Percentiles rank a stretch among this genome's conserved stretches.
Evolutionary conservation across 768 basidiomycete species (phyloP).

Genomic region (Auriscalpium orientale): DNA sequence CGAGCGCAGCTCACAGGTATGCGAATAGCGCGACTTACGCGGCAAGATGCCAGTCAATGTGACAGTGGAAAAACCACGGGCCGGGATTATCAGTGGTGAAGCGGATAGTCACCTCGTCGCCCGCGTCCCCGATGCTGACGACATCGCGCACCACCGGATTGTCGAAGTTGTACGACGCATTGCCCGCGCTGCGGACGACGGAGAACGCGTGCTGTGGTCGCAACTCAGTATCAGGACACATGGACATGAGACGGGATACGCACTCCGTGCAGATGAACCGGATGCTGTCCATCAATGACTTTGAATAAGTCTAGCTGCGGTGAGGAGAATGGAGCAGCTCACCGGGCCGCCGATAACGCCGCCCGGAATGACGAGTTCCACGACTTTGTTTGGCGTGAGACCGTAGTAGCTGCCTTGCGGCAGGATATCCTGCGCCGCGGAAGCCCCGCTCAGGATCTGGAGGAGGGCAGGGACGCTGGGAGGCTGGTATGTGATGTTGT

Average conservation of each 20-base stretch:
- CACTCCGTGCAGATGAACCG: constrained; percentile 10
- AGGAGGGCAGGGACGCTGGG: constrained; percentile 47
- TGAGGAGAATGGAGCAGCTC: too few species aligned
- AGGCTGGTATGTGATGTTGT: constrained; percentile 27
- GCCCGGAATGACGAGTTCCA: too few species aligned
- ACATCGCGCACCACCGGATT: too few species aligned
- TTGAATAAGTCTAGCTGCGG: not conserved
- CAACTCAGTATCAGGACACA: too few species aligned
- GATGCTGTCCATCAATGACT: constrained; percentile 1
- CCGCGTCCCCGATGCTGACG: constrained; percentile 1
- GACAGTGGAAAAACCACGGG: too few species aligned
- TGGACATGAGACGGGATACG: not conserved
- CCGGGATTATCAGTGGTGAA: constrained; percentile 3
- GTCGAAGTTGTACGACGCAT: too few species aligned
- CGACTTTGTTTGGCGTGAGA: constrained; percentile 40
- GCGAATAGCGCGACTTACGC: not conserved
- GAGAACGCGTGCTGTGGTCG: constrained; percentile 4
- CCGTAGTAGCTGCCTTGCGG: constrained; percentile 42
- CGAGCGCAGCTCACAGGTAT: too few species aligned
- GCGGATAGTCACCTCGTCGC: constrained; percentile 3
- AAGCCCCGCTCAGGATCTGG: constrained; percentile 50
- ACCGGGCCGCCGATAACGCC: constrained; percentile 27
- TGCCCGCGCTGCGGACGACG: too few species aligned
- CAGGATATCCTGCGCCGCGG: constrained; percentile 37
- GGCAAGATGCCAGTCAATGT: too few species aligned